Evolutionary conservation across 805 yeast species (phyloP).

Genomic region (Ogataea minuta): DNA sequence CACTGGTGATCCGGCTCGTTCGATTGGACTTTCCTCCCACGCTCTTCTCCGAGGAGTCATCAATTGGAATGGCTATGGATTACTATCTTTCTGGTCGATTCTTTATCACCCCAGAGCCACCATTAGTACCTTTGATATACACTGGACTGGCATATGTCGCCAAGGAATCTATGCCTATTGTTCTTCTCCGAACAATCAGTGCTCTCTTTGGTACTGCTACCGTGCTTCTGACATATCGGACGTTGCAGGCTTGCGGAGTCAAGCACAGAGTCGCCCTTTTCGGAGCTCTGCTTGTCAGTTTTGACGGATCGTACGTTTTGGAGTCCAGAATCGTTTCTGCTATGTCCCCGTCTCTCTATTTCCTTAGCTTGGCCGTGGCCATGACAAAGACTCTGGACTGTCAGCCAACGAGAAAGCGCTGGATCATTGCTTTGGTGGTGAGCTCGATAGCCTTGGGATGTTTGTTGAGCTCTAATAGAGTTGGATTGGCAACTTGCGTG

Average conservation of each 20-base stretch:
- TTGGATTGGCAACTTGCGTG: constrained; percentile 63
- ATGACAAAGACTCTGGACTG: constrained; percentile 26
- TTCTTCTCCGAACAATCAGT: constrained; percentile 56
- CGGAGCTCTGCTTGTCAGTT: constrained; percentile 49
- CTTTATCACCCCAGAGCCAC: constrained; percentile 80
- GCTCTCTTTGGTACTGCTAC: constrained; percentile 53
- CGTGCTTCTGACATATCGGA: constrained; percentile 51
- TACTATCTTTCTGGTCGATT: constrained; percentile 66
- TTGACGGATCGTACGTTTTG: constrained; percentile 66
- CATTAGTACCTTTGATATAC: constrained; percentile 70
- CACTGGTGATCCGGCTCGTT: constrained; percentile 57
- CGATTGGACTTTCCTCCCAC: constrained; percentile 62
- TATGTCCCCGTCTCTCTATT: constrained; percentile 45
- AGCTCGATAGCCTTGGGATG: constrained; percentile 54
- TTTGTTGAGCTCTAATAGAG: constrained; percentile 61
- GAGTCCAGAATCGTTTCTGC: constrained; percentile 54
- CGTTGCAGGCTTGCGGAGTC: constrained; percentile 55
- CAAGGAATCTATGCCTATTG: constrained; percentile 59
- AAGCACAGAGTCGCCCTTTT: constrained; percentile 47
- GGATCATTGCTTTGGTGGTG: constrained; percentile 51
- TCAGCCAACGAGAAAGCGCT: constrained; percentile 45
- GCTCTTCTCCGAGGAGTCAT: constrained; percentile 91
- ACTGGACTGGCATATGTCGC: constrained; percentile 57
- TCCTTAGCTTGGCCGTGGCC: constrained; percentile 44
- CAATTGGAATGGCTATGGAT: constrained; percentile 84